Evolutionary conservation across 352 stramenopile genomes (phyloP), one percentile per base, ranked within the genome.

Genomic region (Phytophthora pseudosyringae): DNA sequence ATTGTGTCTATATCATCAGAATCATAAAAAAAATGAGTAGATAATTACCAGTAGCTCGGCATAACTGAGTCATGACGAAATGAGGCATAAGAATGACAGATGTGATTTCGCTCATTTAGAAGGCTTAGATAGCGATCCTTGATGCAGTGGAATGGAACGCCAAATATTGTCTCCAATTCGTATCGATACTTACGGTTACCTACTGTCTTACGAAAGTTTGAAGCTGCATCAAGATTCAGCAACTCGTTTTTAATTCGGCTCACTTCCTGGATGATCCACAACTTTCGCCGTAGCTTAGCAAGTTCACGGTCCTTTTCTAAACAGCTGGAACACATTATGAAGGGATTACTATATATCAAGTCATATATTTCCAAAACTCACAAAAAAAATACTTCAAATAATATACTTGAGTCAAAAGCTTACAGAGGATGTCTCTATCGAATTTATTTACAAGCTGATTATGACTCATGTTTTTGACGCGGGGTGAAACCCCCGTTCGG

Each of bases 271-370:
- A 21, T 21, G 2, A 21, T 21, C 21, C 21, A 21, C 2, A 21
- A 2, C 21, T 21, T 21, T 2, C 38, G 25, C 8, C n/a, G 29
- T 11, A 59, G 38, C 29, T 59, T 41, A 16, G 3, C 26, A 44
- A 59, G 38, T 29, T 59, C 52, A 45, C 29, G 28, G 11, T 59
- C 16, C 21, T 59, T 51, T 35, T 59, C 29, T 50, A 59, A 13
- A 44, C 47, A 40, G 18, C 21, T 21, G 21, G 21, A 2, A 2
- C 21, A 21, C 21, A 21, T 21, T 21, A 21, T 21, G 2, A n/a
- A n/a, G n/a, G 1, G 1, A 21, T 21, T 21, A 21, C 21, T 21
- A 21, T 21, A 21, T 21, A 21, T 21, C 21, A 21, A 21, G 21
- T 21, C 21, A 21, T 1, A 21, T 21, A 21, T 2, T 21, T 40